Conservation (phyloP, 805 yeast species). For the Candida nonsorbophila region DNA sequence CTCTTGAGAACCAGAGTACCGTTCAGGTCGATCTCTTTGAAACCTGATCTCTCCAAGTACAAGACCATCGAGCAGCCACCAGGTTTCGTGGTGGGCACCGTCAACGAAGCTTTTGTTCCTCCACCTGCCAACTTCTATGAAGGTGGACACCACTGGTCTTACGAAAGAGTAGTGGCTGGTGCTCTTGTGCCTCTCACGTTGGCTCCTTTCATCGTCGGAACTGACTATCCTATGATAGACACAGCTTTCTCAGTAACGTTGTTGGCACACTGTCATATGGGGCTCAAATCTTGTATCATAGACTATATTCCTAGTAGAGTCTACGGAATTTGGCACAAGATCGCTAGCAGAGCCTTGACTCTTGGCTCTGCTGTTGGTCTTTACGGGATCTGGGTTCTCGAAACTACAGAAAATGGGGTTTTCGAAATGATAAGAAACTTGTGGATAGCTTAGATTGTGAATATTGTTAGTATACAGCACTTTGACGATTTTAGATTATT, state of each 20-base stretch:
- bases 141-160: slow-evolving; percentile 93
- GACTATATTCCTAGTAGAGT: slow-evolving; percentile 89
- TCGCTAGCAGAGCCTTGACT: slow-evolving; percentile 62
- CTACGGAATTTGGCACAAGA: slow-evolving; percentile 70
- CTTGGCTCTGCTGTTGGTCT: slow-evolving; percentile 67
- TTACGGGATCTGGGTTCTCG: slow-evolving; percentile 78
- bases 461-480: neutral
- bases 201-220: slow-evolving; percentile 73
- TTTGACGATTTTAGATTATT: too few species aligned
- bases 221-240: slow-evolving; percentile 65
- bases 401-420: slow-evolving; percentile 76
- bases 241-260: slow-evolving; percentile 61
- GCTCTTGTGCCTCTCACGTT: slow-evolving; percentile 73
- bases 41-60: slow-evolving; percentile 42
- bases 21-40: slow-evolving; percentile 16
- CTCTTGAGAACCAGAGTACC: neutral
- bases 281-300: slow-evolving; percentile 84
- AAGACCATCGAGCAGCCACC: slow-evolving; percentile 76
- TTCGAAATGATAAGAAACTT: slow-evolving; percentile 56
- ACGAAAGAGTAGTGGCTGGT: slow-evolving; percentile 67
- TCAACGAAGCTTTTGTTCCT: slow-evolving; percentile 76
- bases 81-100: slow-evolving; percentile 87
- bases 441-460: slow-evolving; percentile 59
- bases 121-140: slow-evolving; percentile 62
- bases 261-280: slow-evolving; percentile 77